A percentile compares a stretch with the other conserved stretches of the same genome.
phyloP scores from a whole-genome alignment of 139 green algal species.

The Nannochloris sp. region DNA sequence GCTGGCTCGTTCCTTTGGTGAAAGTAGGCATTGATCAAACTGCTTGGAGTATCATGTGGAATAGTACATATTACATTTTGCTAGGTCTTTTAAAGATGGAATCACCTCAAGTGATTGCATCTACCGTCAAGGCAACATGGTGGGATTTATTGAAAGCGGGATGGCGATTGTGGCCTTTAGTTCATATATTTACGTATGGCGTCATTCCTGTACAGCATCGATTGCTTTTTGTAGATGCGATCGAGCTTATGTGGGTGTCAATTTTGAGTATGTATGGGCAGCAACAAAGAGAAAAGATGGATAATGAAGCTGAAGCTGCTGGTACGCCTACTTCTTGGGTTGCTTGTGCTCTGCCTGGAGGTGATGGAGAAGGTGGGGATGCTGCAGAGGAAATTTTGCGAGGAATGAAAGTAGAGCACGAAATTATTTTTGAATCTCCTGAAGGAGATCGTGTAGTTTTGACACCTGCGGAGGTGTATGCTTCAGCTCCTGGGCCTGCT shows the following conservation, averaged over 20 bases:
- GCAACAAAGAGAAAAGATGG: constrained; percentile 8
- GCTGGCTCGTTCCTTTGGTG: constrained; percentile 9
- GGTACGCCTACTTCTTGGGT: not conserved
- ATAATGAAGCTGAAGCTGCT: not conserved
- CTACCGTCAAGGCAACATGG: constrained; percentile 13
- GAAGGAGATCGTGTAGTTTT: not conserved
- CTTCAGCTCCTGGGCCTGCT: not conserved
- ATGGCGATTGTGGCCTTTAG: constrained; percentile 50
- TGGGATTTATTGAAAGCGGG: constrained; percentile 31
- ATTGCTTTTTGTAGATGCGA: constrained; percentile 47
- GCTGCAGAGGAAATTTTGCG: constrained; percentile 10
- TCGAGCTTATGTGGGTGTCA: constrained; percentile 33
- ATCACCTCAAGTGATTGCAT: constrained; percentile 12
- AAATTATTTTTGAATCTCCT: constrained; percentile 1
- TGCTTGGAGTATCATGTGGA: constrained; percentile 24
- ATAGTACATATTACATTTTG: constrained; percentile 30
- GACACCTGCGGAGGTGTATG: not conserved
- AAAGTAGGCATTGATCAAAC: constrained; percentile 45
- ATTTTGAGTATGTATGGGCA: constrained; percentile 22
- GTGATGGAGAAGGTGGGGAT: constrained; percentile 11
- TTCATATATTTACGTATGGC: constrained; percentile 44
- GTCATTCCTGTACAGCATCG: constrained; percentile 39
- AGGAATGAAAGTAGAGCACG: constrained; percentile 7
- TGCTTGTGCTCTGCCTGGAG: constrained; percentile 7
- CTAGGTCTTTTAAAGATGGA: constrained; percentile 26